phyloP scores from a whole-genome alignment of 495 filamentous ascomycete species.

The Aspergillus incahuasiensis region DNA sequence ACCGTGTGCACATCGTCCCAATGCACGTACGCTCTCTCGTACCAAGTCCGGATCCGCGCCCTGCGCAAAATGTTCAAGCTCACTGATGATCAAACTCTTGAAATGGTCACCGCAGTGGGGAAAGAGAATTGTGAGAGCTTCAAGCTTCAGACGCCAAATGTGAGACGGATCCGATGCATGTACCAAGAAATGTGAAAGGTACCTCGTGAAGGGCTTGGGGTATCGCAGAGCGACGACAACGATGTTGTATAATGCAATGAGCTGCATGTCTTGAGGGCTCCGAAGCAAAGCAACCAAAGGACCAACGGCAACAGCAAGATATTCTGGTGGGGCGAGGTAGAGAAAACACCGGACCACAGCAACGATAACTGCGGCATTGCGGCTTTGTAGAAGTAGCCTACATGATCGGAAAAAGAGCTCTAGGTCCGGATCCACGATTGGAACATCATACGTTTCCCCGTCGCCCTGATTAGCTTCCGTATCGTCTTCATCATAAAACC shows the following conservation, averaged over 20 bases:
- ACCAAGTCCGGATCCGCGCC: constrained; percentile 72
- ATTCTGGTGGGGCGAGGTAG: constrained; percentile 70
- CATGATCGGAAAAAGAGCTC: constrained; percentile 75
- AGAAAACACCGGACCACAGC: constrained; percentile 81
- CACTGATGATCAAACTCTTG: constrained; percentile 81
- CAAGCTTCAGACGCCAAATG: constrained; percentile 86
- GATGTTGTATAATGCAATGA: constrained; percentile 88
- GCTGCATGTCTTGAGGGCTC: constrained; percentile 77
- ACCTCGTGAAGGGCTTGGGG: constrained; percentile 73
- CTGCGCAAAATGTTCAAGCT: constrained; percentile 87
- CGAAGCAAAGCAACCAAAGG: constrained; percentile 82
- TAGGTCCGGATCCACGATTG: constrained; percentile 74
- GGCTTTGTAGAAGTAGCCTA: constrained; percentile 78
- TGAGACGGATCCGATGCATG: constrained; percentile 74
- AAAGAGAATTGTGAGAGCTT: constrained; percentile 84
- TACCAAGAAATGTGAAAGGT: constrained; percentile 82
- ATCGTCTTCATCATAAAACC: constrained; percentile 65
- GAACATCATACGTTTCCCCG: constrained; percentile 50
- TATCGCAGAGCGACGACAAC: constrained; percentile 74
- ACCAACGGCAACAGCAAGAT: constrained; percentile 67
- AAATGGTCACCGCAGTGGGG: constrained; percentile 69
- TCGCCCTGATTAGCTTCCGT: constrained; percentile 37
- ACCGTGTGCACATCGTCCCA: constrained; percentile 85
- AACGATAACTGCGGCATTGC: constrained; percentile 89
- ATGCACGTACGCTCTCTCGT: constrained; percentile 81